Evolutionary conservation across 202 grass and related monocot genomes (phyloP).

Genomic region (Schoenoplectus triqueter): DNA sequence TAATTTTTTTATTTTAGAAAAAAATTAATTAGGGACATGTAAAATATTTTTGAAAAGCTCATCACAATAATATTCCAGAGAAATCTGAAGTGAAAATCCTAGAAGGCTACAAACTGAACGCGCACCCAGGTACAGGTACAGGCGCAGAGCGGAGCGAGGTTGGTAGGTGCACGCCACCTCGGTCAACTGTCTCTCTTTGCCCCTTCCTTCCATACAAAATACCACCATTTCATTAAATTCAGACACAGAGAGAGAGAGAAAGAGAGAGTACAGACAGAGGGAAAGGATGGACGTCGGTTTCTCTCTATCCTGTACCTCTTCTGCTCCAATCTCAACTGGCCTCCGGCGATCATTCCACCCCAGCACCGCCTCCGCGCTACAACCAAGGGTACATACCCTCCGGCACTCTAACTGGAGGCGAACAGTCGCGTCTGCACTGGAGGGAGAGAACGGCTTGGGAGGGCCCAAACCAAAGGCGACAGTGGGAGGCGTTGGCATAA

Average conservation of each 20-base stretch:
- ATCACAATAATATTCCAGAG: too few relatives aligned
- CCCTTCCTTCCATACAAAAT: neutral
- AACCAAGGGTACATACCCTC: neutral
- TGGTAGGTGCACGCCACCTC: slow-evolving; percentile 19
- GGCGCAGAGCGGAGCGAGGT: too few relatives aligned
- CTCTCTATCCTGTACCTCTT: neutral
- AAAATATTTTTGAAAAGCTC: too few relatives aligned
- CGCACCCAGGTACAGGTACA: too few relatives aligned
- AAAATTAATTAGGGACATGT: too few relatives aligned
- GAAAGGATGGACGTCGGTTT: slow-evolving; percentile 24
- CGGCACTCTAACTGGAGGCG: slow-evolving; percentile 3
- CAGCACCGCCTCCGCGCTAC: neutral
- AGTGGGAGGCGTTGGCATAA: slow-evolving; percentile 38
- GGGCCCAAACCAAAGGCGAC: slow-evolving; percentile 29
- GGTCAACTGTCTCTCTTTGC: slow-evolving; percentile 6
- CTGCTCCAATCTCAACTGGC: neutral
- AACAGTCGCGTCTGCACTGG: slow-evolving; percentile 21
- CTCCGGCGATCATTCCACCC: neutral
- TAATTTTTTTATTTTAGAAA: too few relatives aligned
- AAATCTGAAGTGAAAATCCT: too few relatives aligned
- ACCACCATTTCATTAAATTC: slow-evolving; percentile 21
- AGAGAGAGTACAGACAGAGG: neutral
- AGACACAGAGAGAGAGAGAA: too few relatives aligned
- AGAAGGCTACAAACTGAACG: too few relatives aligned
- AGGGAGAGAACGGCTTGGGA: slow-evolving; percentile 13